phyloP scores from a whole-genome alignment of 257 asterid genomes.

The Ehretia macrophylla region DNA sequence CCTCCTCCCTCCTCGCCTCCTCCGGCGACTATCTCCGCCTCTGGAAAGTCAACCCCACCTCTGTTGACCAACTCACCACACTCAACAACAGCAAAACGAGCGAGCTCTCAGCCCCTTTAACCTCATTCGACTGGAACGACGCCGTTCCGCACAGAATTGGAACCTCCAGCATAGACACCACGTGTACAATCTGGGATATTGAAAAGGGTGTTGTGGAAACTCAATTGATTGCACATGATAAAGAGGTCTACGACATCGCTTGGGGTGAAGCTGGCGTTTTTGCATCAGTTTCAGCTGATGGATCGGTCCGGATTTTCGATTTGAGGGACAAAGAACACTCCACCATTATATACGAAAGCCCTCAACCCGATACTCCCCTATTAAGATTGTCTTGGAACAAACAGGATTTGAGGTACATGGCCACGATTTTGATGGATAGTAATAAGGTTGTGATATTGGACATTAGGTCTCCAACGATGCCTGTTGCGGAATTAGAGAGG shows the following conservation, averaged over 20 bases:
- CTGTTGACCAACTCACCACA: conserved; percentile 37
- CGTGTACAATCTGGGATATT: conserved; percentile 87
- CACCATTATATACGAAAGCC: conserved; percentile 79
- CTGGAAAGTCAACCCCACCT: conserved; percentile 56
- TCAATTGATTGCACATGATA: conserved; percentile 80
- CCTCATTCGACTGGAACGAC: conserved; percentile 95
- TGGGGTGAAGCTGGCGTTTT: conserved; percentile 94
- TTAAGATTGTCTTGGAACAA: conserved; percentile 93
- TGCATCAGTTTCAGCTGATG: conserved; percentile 88
- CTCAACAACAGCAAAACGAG: conserved; percentile 69
- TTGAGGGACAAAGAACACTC: conserved; percentile 92
- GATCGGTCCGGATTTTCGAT: conserved; percentile 80
- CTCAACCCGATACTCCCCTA: conserved; percentile 72
- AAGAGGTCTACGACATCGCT: conserved; percentile 92
- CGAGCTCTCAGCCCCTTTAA: conserved; percentile 77
- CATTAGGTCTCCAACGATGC: conserved; percentile 75
- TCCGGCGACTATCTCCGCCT: conserved; percentile 93
- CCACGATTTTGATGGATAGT: conserved; percentile 79
- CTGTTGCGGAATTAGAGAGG: conserved; percentile 90
- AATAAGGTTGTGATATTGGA: conserved; percentile 76
- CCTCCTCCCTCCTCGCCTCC: conserved; percentile 63
- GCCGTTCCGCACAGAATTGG: conserved; percentile 73
- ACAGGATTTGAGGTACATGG: conserved; percentile 96
- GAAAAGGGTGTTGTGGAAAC: conserved; percentile 80
- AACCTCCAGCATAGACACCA: conserved; percentile 83